Conservation (phyloP, 495 filamentous ascomycete genomes). For the Aspergillus carlsbadensis region DNA sequence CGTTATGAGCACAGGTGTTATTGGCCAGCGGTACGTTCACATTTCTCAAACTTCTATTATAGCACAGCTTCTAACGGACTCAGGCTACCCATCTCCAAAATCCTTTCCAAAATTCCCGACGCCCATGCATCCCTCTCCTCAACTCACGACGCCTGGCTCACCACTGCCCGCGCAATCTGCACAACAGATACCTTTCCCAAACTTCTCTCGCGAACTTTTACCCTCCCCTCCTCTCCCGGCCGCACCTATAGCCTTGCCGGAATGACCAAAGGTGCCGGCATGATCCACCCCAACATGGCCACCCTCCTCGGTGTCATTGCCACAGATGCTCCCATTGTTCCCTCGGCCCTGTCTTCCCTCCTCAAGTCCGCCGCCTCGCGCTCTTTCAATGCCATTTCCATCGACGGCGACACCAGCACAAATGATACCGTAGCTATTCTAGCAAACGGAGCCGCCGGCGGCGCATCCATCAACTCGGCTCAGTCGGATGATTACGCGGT, state of each 20-base stretch:
- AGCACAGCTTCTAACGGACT: not conserved
- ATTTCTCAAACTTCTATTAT: not conserved
- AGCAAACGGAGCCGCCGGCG: slow-evolving; percentile 91
- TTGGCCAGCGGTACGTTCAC: slow-evolving; percentile 74
- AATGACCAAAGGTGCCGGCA: slow-evolving; percentile 97
- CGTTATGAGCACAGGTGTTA: slow-evolving; percentile 98
- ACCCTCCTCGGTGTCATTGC: slow-evolving; percentile 92
- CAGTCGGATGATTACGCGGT: slow-evolving; percentile 61
- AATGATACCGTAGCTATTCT: slow-evolving; percentile 95
- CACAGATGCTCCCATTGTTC: slow-evolving; percentile 83
- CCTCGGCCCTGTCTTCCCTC: slow-evolving; percentile 62
- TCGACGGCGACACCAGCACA: slow-evolving; percentile 94
- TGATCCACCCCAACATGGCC: slow-evolving; percentile 99
- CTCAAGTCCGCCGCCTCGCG: slow-evolving; percentile 75
- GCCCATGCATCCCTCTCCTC: slow-evolving; percentile 67
- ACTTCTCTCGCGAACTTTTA: slow-evolving; percentile 81
- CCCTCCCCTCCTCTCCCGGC: slow-evolving; percentile 73
- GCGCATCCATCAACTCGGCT: slow-evolving; percentile 55
- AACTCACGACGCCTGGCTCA: slow-evolving; percentile 82
- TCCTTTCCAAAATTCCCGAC: slow-evolving; percentile 74
- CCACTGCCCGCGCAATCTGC: slow-evolving; percentile 88
- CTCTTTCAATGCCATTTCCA: slow-evolving; percentile 95
- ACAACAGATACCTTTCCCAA: slow-evolving; percentile 99
- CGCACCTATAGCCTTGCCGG: slow-evolving; percentile 80
- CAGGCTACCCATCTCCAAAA: slow-evolving; percentile 87